phyloP scores from a whole-genome alignment of 805 yeast species.

The Torulaspora indica region DNA sequence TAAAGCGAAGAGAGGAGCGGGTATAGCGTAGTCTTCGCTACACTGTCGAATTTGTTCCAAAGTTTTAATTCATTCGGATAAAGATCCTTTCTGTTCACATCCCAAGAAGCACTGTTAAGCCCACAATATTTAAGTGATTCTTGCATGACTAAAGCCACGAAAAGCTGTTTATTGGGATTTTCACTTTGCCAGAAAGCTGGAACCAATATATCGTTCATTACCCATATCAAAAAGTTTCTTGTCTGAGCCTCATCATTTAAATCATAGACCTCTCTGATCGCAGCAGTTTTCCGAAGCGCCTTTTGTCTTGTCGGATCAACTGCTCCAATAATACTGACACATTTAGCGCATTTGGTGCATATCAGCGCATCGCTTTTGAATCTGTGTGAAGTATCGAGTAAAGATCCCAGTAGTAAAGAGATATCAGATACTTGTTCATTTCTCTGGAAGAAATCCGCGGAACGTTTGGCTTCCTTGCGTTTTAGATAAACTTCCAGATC shows the following conservation, averaged over 20 bases:
- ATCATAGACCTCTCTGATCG: slow-evolving; percentile 51
- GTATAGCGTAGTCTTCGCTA: slow-evolving; percentile 64
- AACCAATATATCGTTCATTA: slow-evolving; percentile 66
- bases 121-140: slow-evolving; percentile 67
- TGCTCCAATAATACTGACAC: slow-evolving; percentile 73
- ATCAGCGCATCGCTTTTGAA: slow-evolving; percentile 49
- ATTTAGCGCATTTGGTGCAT: slow-evolving; percentile 57
- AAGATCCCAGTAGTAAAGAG: slow-evolving; percentile 46
- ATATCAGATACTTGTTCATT: slow-evolving; percentile 34
- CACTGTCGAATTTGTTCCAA: slow-evolving; percentile 62
- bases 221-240: slow-evolving; percentile 55
- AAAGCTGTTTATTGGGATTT: slow-evolving; percentile 78
- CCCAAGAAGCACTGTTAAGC: slow-evolving; percentile 38
- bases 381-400: slow-evolving; percentile 53
- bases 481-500: slow-evolving; percentile 55
- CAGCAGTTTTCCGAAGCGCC: slow-evolving; percentile 30
- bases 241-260: slow-evolving; percentile 60
- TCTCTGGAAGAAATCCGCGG: slow-evolving; percentile 41
- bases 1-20: slow-evolving; percentile 76
- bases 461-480: slow-evolving; percentile 45
- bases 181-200: slow-evolving; percentile 87
- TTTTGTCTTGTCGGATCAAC: slow-evolving; percentile 60
- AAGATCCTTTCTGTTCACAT: slow-evolving; percentile 24
- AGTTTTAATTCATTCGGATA: slow-evolving; percentile 36
- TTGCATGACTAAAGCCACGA: slow-evolving; percentile 85